Base-by-base conservation (phyloP, 257 asterid genomes). In the Perilla frutescens region DNA sequence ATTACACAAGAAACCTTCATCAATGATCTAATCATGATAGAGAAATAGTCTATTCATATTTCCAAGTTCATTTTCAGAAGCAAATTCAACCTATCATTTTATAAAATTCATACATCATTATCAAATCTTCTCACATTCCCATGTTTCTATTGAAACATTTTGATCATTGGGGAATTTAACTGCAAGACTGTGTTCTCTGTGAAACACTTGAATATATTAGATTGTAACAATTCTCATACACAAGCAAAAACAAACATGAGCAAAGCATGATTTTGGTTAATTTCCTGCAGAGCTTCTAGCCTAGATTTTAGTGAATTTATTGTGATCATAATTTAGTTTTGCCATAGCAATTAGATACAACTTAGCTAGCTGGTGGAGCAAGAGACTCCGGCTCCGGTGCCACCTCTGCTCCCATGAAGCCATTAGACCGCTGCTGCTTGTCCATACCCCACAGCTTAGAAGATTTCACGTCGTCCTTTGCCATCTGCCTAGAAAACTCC, bases 401-500 rank as follows among this genome's bases (percentile, higher is more conserved):
- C 79, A 88, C 90, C 80, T 89, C 97, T 4, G 96, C 87, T 29
- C 83, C 88, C n/a, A 75, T 77, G 45, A 71, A 71, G 60, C 78
- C 84, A 14, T 80, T 83, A 43, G 84, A 7, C n/a, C 71, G 84
- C 37, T 74, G 84, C 37, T 74, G 78, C 71, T 88, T 81, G 47
- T 90, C 96, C 8, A 86, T 67, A 60, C 96, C 92, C 99, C 97
- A 91, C 12, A 86, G 45, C 77, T 86, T 87, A 4, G 93, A 90
- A 56, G 86, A 79, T 77, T 86, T 94, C 34, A 84, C 84, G 67
- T 94, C 98, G 36, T 94, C 98, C 72, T 82, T 84, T 8, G 81
- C 89, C 99, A 94, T 94, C 65, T 74, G 90, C 81, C 84, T 87
- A 0, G 97, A 88, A 74, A 94, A 94, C 78, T 94, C 99, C 75